Percentiles rank a stretch among this genome's conserved stretches.
phyloP scores from a whole-genome alignment of 2,329 filamentous ascomycete species.

The Tolypocladium cylindrosporum region DNA sequence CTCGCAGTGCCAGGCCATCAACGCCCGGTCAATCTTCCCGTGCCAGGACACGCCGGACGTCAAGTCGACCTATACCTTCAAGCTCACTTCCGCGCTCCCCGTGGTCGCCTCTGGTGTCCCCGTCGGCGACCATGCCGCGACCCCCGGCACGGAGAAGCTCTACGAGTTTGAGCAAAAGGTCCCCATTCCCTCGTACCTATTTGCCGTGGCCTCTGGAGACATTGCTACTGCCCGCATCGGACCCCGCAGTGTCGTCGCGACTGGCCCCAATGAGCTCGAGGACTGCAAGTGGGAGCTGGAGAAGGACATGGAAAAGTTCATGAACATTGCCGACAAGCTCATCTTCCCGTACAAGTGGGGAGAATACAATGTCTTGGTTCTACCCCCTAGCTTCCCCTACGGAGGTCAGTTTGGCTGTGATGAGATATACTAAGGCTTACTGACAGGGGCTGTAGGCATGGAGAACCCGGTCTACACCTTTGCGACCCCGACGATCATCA shows the following conservation, averaged over 20 bases:
- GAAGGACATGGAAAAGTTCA: slow-evolving; percentile 82
- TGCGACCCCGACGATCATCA: slow-evolving; percentile 89
- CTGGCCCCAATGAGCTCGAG: slow-evolving; percentile 76
- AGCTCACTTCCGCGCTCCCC: slow-evolving; percentile 73
- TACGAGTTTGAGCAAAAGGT: slow-evolving; percentile 87
- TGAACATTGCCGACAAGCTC: slow-evolving; percentile 71
- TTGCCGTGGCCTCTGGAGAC: slow-evolving; percentile 83
- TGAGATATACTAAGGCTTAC: neutral
- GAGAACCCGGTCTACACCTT: slow-evolving; percentile 94
- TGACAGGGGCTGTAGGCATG: slow-evolving; percentile 43
- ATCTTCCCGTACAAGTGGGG: slow-evolving; percentile 91
- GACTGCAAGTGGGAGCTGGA: slow-evolving; percentile 88
- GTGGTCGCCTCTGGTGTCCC: slow-evolving; percentile 84
- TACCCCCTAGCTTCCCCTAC: slow-evolving; percentile 85
- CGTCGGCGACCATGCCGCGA: slow-evolving; percentile 32
- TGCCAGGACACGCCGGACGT: slow-evolving; percentile 97
- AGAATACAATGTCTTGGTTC: slow-evolving; percentile 84
- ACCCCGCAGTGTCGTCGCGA: slow-evolving; percentile 73
- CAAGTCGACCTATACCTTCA: slow-evolving; percentile 90
- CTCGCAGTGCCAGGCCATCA: slow-evolving; percentile 94
- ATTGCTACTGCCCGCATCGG: slow-evolving; percentile 80
- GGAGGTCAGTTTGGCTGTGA: slow-evolving; percentile 44
- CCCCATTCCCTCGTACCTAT: slow-evolving; percentile 89
- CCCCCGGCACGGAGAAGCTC: slow-evolving; percentile 43
- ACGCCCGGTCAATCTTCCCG: slow-evolving; percentile 86